Percentiles rank a stretch among this genome's conserved stretches.
These are phyloP conservation scores for Daldinia vernicosa DNA, from an alignment of 495 filamentous ascomycete species.

Conservation along the genomic window DNA sequence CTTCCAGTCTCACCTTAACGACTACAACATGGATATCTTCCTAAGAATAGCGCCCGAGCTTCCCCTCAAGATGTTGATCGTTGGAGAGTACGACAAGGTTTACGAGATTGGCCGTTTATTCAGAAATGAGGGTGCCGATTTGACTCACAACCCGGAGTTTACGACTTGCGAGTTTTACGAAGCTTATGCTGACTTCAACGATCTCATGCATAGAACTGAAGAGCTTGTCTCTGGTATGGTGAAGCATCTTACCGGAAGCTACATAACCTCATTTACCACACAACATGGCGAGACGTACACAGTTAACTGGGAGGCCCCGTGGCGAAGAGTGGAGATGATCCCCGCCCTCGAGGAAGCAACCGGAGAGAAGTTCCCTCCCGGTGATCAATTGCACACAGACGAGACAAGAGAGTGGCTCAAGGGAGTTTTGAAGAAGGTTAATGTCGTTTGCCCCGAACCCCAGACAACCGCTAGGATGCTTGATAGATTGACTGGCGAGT, in stretches of 20 bases:
- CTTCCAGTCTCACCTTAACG: slow-evolving; percentile 94
- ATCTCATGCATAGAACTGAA: slow-evolving; percentile 93
- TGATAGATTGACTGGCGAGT: slow-evolving; percentile 95
- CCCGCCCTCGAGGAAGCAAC: slow-evolving; percentile 87
- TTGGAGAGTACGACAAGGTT: slow-evolving; percentile 90
- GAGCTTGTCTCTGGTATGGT: slow-evolving; percentile 93
- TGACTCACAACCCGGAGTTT: slow-evolving; percentile 99
- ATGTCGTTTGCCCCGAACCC: slow-evolving; percentile 88
- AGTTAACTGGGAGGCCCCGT: slow-evolving; percentile 95
- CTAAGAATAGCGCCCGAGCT: slow-evolving; percentile 94
- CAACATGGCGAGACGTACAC: slow-evolving; percentile 83
- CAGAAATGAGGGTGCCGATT: slow-evolving; percentile 94
- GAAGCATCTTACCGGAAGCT: slow-evolving; percentile 85
- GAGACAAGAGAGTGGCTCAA: slow-evolving; percentile 90
- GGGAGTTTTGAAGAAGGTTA: slow-evolving; percentile 83
- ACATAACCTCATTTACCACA: slow-evolving; percentile 82
- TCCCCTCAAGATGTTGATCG: slow-evolving; percentile 94
- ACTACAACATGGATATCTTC: slow-evolving; percentile 89
- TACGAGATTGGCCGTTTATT: slow-evolving; percentile 94
- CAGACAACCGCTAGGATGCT: slow-evolving; percentile 97
- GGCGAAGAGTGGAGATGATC: slow-evolving; percentile 97
- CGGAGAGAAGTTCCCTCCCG: slow-evolving; percentile 92
- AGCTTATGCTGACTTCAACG: slow-evolving; percentile 92
- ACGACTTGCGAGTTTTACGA: slow-evolving; percentile 97
- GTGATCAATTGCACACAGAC: slow-evolving; percentile 85